phyloP scores from a whole-genome alignment of 345 rosid genomes.

The Syzygium aqueum region DNA sequence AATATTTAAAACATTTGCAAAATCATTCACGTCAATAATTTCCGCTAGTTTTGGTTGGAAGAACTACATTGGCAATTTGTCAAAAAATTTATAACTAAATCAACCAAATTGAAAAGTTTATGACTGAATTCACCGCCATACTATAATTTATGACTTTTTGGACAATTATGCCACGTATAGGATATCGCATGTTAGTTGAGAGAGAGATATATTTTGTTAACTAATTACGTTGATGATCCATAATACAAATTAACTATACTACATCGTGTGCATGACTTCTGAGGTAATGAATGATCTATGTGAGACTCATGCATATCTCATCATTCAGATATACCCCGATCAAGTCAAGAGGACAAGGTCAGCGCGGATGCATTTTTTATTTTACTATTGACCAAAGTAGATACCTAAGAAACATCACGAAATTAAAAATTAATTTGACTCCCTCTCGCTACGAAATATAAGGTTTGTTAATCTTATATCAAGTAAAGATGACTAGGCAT shows the following conservation, averaged over 20 bases:
- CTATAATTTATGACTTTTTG: neutral
- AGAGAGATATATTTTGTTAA: slow-evolving; percentile 2
- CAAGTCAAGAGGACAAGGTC: neutral
- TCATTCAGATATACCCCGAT: neutral
- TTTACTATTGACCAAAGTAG: neutral
- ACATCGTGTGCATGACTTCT: neutral
- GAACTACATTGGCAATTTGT: neutral
- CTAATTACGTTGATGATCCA: neutral
- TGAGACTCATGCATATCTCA: neutral
- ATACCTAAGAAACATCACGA: neutral
- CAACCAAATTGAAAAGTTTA: neutral
- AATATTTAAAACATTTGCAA: neutral
- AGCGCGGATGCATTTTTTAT: neutral
- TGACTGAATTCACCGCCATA: rapidly evolving
- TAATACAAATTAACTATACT: neutral
- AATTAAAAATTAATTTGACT: neutral
- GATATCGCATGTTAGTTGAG: neutral
- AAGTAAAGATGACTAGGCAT: neutral
- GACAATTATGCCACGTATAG: neutral
- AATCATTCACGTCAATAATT: rapidly evolving
- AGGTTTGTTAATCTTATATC: neutral
- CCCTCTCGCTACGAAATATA: neutral
- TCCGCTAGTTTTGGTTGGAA: neutral
- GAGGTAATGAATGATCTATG: neutral
- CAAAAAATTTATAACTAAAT: neutral